Evolutionary conservation across 164 flowering plant genomes (phyloP).

Genomic region (Dillenia suffruticosa): DNA sequence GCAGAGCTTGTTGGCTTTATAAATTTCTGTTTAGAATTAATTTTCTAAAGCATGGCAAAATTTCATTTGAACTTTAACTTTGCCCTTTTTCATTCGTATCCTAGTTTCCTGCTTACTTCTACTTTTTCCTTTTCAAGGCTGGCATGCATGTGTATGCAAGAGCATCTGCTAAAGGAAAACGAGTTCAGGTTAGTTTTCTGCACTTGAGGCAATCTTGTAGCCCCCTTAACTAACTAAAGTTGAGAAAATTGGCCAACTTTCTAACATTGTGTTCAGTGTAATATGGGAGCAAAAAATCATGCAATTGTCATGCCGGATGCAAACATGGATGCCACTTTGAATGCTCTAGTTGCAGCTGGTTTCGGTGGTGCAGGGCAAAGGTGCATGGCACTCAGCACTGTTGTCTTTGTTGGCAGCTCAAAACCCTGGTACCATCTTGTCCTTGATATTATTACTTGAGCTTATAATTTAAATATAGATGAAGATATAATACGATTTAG

Average conservation of each 20-base stretch:
- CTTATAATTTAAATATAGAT: too few species aligned
- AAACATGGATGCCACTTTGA: conserved; percentile 66
- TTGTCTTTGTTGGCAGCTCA: conserved; percentile 85
- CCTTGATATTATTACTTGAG: too few species aligned
- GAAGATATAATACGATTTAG: too few species aligned
- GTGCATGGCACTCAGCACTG: conserved; percentile 93
- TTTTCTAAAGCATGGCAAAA: too few species aligned
- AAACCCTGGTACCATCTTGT: conserved; percentile 45
- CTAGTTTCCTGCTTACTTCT: too few species aligned
- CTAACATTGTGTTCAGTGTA: conserved; percentile 44
- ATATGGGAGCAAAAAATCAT: conserved; percentile 97
- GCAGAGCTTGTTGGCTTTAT: too few species aligned
- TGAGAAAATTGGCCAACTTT: background rate
- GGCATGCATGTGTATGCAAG: conserved; percentile 88
- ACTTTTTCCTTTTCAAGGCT: conserved; percentile 41
- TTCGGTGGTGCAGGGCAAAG: conserved; percentile 68
- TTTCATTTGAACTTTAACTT: too few species aligned
- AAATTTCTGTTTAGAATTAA: too few species aligned
- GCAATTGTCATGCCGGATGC: conserved; percentile 98
- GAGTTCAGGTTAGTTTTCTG: conserved; percentile 61
- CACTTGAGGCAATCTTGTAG: background rate
- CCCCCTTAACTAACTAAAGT: background rate
- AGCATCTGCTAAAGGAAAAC: conserved; percentile 92
- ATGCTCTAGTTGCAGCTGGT: conserved; percentile 90
- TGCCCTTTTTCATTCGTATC: too few species aligned